These are phyloP conservation scores for Eucalyptus leucophloia DNA, from an alignment of 345 rosid species.

Conservation along the genomic window DNA sequence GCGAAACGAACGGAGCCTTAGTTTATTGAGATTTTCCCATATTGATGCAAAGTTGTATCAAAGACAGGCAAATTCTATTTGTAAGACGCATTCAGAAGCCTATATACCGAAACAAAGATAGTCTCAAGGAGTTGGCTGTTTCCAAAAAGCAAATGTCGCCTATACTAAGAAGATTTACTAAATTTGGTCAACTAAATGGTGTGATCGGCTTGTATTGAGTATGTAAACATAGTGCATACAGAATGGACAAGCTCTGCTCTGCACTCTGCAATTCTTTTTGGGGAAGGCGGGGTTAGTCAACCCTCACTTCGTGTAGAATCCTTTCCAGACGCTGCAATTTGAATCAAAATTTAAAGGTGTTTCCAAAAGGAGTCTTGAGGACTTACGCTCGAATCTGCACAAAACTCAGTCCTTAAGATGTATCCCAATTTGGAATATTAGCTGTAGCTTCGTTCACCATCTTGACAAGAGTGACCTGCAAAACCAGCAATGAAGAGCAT, in stretches of 20 bases:
- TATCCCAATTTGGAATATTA: slow-evolving; percentile 5
- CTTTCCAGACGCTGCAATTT: neutral
- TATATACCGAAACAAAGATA: neutral
- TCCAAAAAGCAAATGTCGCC: neutral
- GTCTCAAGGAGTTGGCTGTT: neutral
- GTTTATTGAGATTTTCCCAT: neutral
- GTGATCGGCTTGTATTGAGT: neutral
- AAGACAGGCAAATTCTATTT: neutral
- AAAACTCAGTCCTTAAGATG: neutral
- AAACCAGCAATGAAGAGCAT: neutral
- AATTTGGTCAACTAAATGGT: neutral
- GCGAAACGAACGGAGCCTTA: neutral
- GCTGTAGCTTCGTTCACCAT: slow-evolving; percentile 9
- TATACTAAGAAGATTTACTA: neutral
- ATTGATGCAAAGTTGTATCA: neutral
- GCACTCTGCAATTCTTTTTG: neutral
- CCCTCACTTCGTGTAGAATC: neutral
- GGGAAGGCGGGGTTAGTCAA: neutral
- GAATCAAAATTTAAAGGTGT: neutral
- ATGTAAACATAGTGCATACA: neutral
- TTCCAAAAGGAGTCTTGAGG: neutral
- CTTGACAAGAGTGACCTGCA: slow-evolving; percentile 6
- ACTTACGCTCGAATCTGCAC: neutral
- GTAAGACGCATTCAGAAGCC: neutral
- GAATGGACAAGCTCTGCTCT: neutral